These are phyloP conservation scores for Xylariaceae sp. DNA, from an alignment of 2,329 filamentous ascomycete species.

Conservation along the genomic window DNA sequence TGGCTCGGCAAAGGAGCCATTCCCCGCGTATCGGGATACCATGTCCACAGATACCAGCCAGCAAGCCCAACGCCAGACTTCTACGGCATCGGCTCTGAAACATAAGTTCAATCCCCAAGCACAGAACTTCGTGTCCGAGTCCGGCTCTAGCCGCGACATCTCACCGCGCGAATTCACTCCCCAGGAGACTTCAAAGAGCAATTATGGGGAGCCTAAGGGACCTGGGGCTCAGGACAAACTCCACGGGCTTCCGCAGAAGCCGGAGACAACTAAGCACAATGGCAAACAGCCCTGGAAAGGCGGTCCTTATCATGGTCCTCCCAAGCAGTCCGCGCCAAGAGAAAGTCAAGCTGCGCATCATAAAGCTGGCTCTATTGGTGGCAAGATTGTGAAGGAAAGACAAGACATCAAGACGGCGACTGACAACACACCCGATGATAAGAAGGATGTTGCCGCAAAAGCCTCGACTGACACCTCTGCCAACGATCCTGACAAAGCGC, in stretches of 20 bases:
- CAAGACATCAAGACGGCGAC: too few relatives aligned
- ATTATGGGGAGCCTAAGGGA: too few relatives aligned
- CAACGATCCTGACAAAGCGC: background rate
- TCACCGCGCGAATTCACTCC: background rate
- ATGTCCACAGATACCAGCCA: conserved; percentile 3
- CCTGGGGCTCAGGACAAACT: too few relatives aligned
- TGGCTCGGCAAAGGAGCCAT: conserved; percentile 8
- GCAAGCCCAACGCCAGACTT: background rate
- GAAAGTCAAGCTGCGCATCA: background rate
- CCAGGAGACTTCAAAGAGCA: background rate
- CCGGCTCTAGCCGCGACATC: background rate
- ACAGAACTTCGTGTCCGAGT: conserved; percentile 9
- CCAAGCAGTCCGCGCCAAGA: too few relatives aligned
- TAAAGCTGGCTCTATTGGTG: too few relatives aligned
- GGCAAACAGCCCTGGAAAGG: too few relatives aligned
- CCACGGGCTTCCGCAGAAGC: too few relatives aligned
- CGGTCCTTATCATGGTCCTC: background rate
- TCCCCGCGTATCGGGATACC: conserved; percentile 14
- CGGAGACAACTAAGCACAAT: too few relatives aligned
- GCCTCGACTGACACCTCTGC: background rate
- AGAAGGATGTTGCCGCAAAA: too few relatives aligned
- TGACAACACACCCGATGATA: too few relatives aligned
- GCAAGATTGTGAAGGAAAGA: too few relatives aligned
- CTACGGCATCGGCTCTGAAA: background rate
- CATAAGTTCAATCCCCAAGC: conserved; percentile 13